Evolutionary conservation across 164 flowering plant species (phyloP), one percentile per base, ranked within the genome.

Genomic region (Vitis riparia): DNA sequence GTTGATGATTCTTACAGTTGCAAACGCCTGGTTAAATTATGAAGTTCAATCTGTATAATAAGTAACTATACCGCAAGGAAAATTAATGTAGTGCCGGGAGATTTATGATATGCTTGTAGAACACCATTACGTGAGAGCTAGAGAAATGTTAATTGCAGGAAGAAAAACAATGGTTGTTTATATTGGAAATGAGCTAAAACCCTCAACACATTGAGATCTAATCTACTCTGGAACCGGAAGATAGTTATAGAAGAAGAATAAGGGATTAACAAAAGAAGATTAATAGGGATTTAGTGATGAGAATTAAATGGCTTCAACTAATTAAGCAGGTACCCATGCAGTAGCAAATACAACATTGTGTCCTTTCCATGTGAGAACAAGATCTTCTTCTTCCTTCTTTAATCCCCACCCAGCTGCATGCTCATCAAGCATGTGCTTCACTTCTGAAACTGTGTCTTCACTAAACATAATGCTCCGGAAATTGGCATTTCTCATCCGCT

Each of bases 371-470:
- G 97, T 92, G 17, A 94, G 91, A 55, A 91, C 91, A 72, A 94
- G 75, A 80, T 86, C 88, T 2, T 89, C 94, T 10, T 91, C 97
- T 63, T 92, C 97, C 81, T 74, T 92, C 89, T 91, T 92, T 63
- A 91, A 62, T 19, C 98, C 97, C 98, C 98, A 92, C 47, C 98
- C 98, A 16, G 93, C 95, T 16, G 97, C 93, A 77, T 93, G 93
- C 79, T 93, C 98, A 68, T 90, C 98, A 49, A 95, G 81, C 98
- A 95, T 89, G 51, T 63, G 62, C 76, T 83, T 91, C 79, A 91
- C 92, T 73, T 92, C 97, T 16, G 76, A 44, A 32, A 83, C 75
- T 15, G 89, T 91, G 0, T 91, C 99, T 49, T 91, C 97, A 8
- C 87, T 78, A 8, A 92, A 84, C 1, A 69, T 19, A 1, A 83